Conservation (phyloP, 805 yeast species). For the Tetrapisispora arboricola region DNA sequence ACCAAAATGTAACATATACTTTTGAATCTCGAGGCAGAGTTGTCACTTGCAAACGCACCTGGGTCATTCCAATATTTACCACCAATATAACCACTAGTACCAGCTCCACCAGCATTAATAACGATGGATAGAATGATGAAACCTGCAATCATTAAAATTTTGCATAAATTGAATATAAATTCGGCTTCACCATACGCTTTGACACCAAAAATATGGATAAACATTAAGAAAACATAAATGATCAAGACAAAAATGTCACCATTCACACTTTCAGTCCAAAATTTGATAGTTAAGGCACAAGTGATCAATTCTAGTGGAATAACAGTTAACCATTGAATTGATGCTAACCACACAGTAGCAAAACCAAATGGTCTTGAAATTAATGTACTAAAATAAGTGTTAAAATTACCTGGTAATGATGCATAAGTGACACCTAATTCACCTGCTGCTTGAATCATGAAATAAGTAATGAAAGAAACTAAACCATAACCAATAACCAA, state of each 20-base stretch:
- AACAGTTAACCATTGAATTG: constrained; percentile 51
- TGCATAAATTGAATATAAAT: constrained; percentile 43
- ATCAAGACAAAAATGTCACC: constrained; percentile 49
- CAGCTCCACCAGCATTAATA: constrained; percentile 50
- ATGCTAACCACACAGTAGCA: constrained; percentile 63
- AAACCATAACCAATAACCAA: constrained; percentile 44
- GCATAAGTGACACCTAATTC: constrained; percentile 34
- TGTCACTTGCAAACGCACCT: constrained; percentile 33
- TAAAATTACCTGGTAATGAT: constrained; percentile 33
- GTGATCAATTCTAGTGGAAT: constrained; percentile 59
- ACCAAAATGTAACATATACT: constrained; percentile 57
- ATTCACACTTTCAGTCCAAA: constrained; percentile 38
- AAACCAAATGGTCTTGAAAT: constrained; percentile 62
- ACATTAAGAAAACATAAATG: constrained; percentile 41
- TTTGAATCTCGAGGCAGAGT: constrained; percentile 37
- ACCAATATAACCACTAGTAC: constrained; percentile 46
- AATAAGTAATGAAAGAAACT: constrained; percentile 49
- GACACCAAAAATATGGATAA: constrained; percentile 50
- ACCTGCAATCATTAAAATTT: constrained; percentile 47
- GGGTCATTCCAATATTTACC: constrained; percentile 51
- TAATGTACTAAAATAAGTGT: constrained; percentile 33
- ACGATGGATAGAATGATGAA: constrained; percentile 48
- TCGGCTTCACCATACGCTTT: constrained; percentile 65
- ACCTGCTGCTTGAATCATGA: constrained; percentile 44
- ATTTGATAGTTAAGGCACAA: constrained; percentile 43